Percentiles rank a stretch among this genome's conserved stretches.
phyloP scores from a whole-genome alignment of 108 stramenopile genomes.

The Cyclotella sp. region DNA sequence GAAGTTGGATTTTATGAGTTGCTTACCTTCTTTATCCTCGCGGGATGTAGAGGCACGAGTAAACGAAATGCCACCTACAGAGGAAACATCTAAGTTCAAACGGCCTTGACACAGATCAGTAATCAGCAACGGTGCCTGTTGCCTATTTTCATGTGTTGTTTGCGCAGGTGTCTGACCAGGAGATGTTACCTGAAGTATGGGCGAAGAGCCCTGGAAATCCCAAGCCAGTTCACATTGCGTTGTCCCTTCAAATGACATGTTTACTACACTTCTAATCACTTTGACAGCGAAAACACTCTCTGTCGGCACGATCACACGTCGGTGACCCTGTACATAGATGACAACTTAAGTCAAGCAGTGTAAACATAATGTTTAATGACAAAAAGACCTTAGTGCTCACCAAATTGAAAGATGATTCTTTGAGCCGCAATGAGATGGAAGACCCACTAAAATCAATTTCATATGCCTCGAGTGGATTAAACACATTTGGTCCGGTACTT shows the following conservation, averaged over 20 bases:
- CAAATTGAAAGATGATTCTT: conserved; percentile 72
- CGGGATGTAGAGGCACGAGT: conserved; percentile 81
- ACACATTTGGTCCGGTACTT: conserved; percentile 73
- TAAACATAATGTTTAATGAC: too few relatives aligned
- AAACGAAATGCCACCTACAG: conserved; percentile 86
- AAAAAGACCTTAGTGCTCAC: background rate
- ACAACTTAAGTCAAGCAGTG: too few relatives aligned
- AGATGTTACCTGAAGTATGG: conserved; percentile 79
- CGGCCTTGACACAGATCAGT: conserved; percentile 85
- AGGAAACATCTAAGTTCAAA: conserved; percentile 79
- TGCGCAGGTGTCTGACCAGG: conserved; percentile 72
- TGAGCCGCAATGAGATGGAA: conserved; percentile 63
- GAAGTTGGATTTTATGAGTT: conserved; percentile 10
- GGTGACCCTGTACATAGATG: conserved; percentile 57
- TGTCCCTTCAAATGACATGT: conserved; percentile 85
- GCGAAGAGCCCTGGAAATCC: conserved; percentile 88
- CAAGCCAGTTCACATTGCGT: conserved; percentile 83
- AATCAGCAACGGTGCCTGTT: conserved; percentile 79
- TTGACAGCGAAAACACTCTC: conserved; percentile 75
- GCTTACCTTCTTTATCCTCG: conserved; percentile 69
- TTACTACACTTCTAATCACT: conserved; percentile 76
- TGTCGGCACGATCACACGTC: conserved; percentile 83
- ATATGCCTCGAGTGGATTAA: conserved; percentile 90
- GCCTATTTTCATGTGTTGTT: conserved; percentile 77
- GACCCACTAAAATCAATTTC: conserved; percentile 87